phyloP scores from a whole-genome alignment of 441 rosid species.

The Syzygium malaccense region DNA sequence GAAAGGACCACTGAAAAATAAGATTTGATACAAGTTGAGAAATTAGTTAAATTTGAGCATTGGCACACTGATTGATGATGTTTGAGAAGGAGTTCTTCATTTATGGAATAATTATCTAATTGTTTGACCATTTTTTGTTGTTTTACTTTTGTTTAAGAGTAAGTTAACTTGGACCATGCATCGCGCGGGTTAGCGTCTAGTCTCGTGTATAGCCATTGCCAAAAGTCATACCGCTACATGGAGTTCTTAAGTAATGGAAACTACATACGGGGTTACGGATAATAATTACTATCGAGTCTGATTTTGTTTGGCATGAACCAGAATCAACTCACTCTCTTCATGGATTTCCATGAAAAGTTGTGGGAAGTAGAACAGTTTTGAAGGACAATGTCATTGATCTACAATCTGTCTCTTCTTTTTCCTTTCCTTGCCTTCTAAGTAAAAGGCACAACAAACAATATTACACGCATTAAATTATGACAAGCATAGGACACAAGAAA shows the following conservation, averaged over 20 bases:
- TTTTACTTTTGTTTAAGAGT: no score
- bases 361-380: background rate
- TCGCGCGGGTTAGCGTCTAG: no score
- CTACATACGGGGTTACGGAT: background rate
- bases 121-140: no score
- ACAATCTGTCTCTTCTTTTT: background rate
- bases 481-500: background rate
- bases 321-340: background rate
- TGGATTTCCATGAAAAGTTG: background rate
- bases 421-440: background rate
- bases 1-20: no score
- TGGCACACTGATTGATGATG: no score
- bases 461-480: background rate
- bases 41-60: no score
- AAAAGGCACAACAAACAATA: background rate
- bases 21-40: no score
- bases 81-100: no score
- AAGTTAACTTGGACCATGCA: no score
- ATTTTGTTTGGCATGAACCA: background rate
- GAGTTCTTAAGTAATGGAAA: background rate
- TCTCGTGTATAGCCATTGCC: no score
- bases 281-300: background rate
- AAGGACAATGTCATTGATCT: background rate
- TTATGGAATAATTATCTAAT: no score
- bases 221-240: background rate